Evolutionary conservation across 345 rosid species (phyloP).

Genomic region (Ceriops tagal): DNA sequence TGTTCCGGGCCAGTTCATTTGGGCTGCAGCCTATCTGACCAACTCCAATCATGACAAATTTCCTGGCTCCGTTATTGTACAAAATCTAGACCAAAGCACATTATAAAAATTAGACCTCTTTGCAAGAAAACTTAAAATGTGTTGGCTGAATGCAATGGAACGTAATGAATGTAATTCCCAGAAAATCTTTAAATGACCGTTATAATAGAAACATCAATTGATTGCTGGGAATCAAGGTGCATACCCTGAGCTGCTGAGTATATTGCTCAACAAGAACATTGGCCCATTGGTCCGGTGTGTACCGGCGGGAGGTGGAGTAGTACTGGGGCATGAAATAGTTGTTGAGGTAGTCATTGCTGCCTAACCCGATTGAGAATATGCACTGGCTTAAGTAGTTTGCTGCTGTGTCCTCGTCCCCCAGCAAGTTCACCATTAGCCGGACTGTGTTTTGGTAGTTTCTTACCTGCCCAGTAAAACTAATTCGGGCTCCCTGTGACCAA

Average conservation of each 20-base stretch:
- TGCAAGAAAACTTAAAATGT: too few species aligned
- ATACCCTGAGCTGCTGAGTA: constrained; percentile 52
- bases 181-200: too few species aligned
- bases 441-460: constrained; percentile 59
- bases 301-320: constrained; percentile 53
- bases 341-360: constrained; percentile 93
- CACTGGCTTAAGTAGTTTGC: constrained; percentile 56
- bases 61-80: constrained; percentile 78
- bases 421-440: constrained; percentile 47
- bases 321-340: constrained; percentile 80
- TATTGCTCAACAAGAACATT: constrained; percentile 55
- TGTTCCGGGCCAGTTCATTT: constrained; percentile 56
- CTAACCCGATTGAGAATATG: constrained; percentile 67
- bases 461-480: constrained; percentile 73
- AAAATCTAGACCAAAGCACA: constrained; percentile 33
- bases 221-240: not conserved
- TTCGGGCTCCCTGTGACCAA: constrained; percentile 56
- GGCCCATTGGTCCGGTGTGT: constrained; percentile 55
- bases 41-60: constrained; percentile 66
- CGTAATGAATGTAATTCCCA: too few species aligned
- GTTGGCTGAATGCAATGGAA: too few species aligned
- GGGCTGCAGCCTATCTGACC: constrained; percentile 95
- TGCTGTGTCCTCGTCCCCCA: constrained; percentile 55
- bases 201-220: not conserved
- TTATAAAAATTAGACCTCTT: not conserved